Conservation (phyloP, 345 rosid genomes). For the Murraya koenigii region DNA sequence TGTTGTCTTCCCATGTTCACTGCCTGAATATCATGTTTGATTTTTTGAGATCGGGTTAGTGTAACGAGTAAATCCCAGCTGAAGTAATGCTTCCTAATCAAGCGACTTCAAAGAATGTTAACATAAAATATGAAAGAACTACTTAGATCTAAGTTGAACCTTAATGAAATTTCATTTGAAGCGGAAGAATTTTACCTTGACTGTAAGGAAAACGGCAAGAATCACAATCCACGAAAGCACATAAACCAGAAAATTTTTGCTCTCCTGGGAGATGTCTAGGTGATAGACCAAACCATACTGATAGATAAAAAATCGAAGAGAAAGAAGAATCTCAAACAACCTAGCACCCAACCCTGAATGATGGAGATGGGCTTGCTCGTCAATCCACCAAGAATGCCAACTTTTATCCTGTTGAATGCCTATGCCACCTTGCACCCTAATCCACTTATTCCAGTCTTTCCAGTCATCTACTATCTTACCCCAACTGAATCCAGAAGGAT, state of each 20-base stretch:
- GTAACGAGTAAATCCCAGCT: neutral
- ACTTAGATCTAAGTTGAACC: neutral
- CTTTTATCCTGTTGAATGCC: constrained; percentile 94
- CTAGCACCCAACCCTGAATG: constrained; percentile 76
- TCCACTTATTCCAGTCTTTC: constrained; percentile 99
- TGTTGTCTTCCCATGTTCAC: constrained; percentile 82
- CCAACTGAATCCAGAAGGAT: constrained; percentile 93
- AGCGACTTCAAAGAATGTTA: neutral
- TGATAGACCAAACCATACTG: constrained; percentile 98
- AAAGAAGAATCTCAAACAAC: constrained; percentile 67
- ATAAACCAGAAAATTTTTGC: constrained; percentile 78
- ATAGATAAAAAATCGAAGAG: constrained; percentile 82
- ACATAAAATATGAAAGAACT: neutral
- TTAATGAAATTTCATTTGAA: neutral
- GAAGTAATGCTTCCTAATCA: neutral
- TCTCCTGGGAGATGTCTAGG: constrained; percentile 87
- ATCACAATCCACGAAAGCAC: constrained; percentile 91
- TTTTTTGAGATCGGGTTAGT: constrained; percentile 10
- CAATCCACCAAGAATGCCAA: constrained; percentile 99
- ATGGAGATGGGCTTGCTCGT: constrained; percentile 81
- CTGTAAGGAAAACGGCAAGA: constrained; percentile 70
- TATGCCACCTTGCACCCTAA: constrained; percentile 88
- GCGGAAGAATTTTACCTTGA: constrained; percentile 53
- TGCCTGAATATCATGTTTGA: constrained; percentile 54
- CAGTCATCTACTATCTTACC: constrained; percentile 87